Evolutionary conservation across 164 flowering plant species (phyloP).

Genomic region (Chimonanthus praecox): DNA sequence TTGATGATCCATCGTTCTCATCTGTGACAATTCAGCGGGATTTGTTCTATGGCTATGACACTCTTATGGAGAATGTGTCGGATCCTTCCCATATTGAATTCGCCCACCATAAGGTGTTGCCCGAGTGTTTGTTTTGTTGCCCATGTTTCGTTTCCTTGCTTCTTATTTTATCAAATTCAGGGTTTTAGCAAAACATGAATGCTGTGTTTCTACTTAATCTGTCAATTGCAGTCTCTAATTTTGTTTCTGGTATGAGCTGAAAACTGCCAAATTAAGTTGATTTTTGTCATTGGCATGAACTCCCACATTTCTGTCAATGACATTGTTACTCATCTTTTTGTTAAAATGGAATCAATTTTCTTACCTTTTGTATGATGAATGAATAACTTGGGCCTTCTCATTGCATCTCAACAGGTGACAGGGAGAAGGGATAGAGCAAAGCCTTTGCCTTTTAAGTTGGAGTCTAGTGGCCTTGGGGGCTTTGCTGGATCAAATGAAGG

Average conservation of each 20-base stretch:
- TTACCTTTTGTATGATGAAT: background rate
- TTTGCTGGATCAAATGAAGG: conserved; percentile 84
- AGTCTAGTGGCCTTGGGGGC: conserved; percentile 79
- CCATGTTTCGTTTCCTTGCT: background rate
- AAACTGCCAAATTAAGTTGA: background rate
- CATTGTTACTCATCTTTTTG: no score
- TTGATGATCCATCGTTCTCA: conserved; percentile 76
- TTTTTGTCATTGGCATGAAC: background rate
- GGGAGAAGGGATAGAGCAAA: conserved; percentile 97
- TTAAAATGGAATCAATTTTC: background rate
- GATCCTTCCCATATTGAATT: conserved; percentile 99
- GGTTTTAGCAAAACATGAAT: background rate
- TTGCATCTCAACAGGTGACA: conserved; percentile 57
- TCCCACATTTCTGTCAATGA: background rate
- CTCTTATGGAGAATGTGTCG: conserved; percentile 98
- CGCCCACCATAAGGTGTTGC: conserved; percentile 84
- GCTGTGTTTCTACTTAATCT: background rate
- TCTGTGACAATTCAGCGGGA: conserved; percentile 91
- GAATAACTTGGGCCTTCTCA: background rate
- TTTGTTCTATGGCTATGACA: conserved; percentile 91
- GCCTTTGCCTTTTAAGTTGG: conserved; percentile 87
- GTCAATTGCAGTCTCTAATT: background rate
- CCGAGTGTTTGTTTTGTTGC: background rate
- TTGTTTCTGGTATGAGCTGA: background rate
- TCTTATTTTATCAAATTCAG: background rate